phyloP scores from a whole-genome alignment of 1,284 basidiomycete genomes.

The Ceratobasidium sp. region DNA sequence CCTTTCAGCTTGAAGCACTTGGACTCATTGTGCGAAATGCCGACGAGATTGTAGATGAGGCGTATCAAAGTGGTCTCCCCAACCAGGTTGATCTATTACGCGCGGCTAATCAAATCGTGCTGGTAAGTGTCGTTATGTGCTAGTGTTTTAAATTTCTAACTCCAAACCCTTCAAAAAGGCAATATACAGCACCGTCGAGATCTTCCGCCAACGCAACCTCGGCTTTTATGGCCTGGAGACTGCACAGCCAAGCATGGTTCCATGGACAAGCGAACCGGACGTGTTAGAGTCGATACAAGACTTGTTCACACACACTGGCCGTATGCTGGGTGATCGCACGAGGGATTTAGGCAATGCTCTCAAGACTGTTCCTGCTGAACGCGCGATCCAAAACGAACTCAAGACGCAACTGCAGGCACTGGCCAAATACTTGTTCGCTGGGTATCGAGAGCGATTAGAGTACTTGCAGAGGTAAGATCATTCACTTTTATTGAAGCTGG shows the following conservation, averaged over 20 bases:
- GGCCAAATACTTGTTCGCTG: constrained; percentile 57
- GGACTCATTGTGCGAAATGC: constrained; percentile 52
- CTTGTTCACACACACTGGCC: constrained; percentile 78
- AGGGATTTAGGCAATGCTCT: constrained; percentile 62
- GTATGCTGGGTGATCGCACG: constrained; percentile 61
- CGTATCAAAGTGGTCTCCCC: constrained; percentile 53
- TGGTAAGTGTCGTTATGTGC: constrained; percentile 63
- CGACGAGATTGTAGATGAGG: constrained; percentile 51
- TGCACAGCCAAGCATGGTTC: constrained; percentile 72
- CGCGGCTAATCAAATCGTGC: constrained; percentile 79
- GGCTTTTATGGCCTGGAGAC: constrained; percentile 78
- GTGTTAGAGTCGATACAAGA: constrained; percentile 79
- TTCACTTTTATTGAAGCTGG: not conserved
- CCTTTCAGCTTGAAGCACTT: constrained; percentile 48
- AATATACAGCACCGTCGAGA: constrained; percentile 51
- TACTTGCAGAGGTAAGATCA: constrained; percentile 54
- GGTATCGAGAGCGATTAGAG: constrained; percentile 57
- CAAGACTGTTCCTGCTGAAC: constrained; percentile 49
- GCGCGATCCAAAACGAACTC: constrained; percentile 55
- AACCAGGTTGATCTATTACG: constrained; percentile 65
- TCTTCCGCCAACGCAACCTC: constrained; percentile 75
- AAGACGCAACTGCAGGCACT: constrained; percentile 58
- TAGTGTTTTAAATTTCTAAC: not conserved
- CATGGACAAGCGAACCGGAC: constrained; percentile 84
- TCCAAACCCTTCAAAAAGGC: not conserved